Percentiles rank a stretch among this genome's conserved stretches.
Evolutionary conservation across 2,329 filamentous ascomycete genomes (phyloP).

Genomic region (Phyllosticta capitalensis): DNA sequence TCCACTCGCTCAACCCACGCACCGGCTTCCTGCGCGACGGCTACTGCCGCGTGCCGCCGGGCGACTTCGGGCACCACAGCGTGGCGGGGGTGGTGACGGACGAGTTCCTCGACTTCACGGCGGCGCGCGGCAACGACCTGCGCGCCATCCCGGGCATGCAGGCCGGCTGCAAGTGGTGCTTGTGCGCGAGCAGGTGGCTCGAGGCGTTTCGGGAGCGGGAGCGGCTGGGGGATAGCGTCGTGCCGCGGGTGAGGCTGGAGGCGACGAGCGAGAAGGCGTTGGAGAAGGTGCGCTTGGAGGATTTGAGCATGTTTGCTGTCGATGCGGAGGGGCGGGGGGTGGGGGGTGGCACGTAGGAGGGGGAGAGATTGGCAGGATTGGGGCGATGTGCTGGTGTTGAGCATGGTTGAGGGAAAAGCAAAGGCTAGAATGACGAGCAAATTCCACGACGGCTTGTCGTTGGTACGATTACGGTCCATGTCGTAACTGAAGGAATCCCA

Average conservation of each 20-base stretch:
- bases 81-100: constrained; percentile 50
- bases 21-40: constrained; percentile 54
- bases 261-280: constrained; percentile 46
- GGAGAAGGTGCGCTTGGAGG: constrained; percentile 37
- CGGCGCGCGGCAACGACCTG: constrained; percentile 50
- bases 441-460: too few relatives aligned
- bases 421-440: too few relatives aligned
- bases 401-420: too few relatives aligned
- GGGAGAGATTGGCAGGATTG: too few relatives aligned
- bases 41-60: constrained; percentile 47
- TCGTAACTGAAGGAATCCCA: too few relatives aligned
- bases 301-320: constrained; percentile 41
- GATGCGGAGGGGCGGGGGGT: constrained; percentile 23
- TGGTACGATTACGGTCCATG: too few relatives aligned
- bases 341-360: background rate
- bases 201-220: constrained; percentile 34
- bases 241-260: constrained; percentile 36
- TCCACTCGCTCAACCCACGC: constrained; percentile 48
- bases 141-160: constrained; percentile 42
- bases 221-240: background rate
- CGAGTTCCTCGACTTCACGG: constrained; percentile 53
- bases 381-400: too few relatives aligned
- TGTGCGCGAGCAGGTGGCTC: constrained; percentile 51
- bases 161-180: constrained; percentile 53
- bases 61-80: constrained; percentile 51